Conservation (phyloP, 2,329 filamentous ascomycete species). For the Verticillium dahliae region DNA sequence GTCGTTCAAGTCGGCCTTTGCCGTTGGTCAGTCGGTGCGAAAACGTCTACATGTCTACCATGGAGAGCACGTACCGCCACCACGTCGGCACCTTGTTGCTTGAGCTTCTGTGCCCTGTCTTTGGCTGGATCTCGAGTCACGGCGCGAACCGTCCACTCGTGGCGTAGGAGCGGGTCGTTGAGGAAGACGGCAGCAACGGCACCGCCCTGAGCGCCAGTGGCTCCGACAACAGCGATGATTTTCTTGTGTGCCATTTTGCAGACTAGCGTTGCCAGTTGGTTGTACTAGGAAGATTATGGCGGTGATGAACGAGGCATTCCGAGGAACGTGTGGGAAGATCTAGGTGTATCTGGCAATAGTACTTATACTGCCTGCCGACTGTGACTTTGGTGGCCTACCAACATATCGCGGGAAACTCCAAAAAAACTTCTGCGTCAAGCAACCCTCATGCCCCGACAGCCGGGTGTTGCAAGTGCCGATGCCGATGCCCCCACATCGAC, state of each 20-base stretch:
- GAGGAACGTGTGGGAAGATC: too few relatives aligned
- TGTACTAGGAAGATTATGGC: too few relatives aligned
- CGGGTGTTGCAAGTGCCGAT: too few relatives aligned
- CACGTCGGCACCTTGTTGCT: slow-evolving; percentile 39
- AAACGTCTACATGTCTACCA: not conserved
- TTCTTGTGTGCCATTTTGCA: slow-evolving; percentile 17
- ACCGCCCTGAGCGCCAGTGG: slow-evolving; percentile 55
- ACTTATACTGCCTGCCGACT: too few relatives aligned
- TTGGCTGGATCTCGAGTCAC: slow-evolving; percentile 45
- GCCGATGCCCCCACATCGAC: too few relatives aligned
- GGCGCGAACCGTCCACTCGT: slow-evolving; percentile 44
- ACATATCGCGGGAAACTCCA: too few relatives aligned
- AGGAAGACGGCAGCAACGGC: slow-evolving; percentile 40
- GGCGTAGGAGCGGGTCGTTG: slow-evolving; percentile 31
- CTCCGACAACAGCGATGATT: slow-evolving; percentile 50
- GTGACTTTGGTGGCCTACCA: too few relatives aligned
- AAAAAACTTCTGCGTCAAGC: too few relatives aligned
- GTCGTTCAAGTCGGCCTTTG: slow-evolving; percentile 42
- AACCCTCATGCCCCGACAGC: too few relatives aligned
- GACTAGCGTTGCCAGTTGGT: too few relatives aligned
- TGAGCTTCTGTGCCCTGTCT: slow-evolving; percentile 4
- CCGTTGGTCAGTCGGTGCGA: not conserved
- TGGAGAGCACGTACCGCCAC: slow-evolving; percentile 26
- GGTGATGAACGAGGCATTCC: too few relatives aligned
- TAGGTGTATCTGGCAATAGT: too few relatives aligned